Conservation (phyloP, 2,329 filamentous ascomycete genomes). For the Aspergillus sp. region DNA sequence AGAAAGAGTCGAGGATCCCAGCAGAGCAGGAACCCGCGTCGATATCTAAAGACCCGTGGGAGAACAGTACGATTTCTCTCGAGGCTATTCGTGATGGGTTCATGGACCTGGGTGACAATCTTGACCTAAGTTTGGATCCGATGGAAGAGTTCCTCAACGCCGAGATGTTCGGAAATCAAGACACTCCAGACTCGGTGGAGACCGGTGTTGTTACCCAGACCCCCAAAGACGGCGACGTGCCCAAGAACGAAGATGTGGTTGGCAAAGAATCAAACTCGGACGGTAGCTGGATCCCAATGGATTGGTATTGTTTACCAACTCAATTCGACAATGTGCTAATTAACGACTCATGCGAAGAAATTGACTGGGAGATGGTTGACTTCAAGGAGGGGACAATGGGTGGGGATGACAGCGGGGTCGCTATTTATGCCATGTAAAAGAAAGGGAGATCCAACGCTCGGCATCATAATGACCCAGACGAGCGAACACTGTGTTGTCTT, state of each 20-base stretch:
- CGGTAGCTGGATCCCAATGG: conserved; percentile 31
- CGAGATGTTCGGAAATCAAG: conserved; percentile 36
- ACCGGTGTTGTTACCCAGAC: conserved; percentile 36
- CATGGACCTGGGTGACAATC: conserved; percentile 29
- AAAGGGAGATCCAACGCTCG: conserved; percentile 3
- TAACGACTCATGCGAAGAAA: conserved; percentile 30
- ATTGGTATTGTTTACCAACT: conserved; percentile 35
- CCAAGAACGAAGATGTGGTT: conserved; percentile 30
- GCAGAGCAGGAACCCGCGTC: conserved; percentile 16
- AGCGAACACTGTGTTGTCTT: conserved; percentile 11
- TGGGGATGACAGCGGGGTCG: conserved; percentile 25
- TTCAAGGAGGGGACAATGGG: conserved; percentile 27
- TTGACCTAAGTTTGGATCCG: conserved; percentile 32
- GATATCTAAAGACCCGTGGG: conserved; percentile 35
- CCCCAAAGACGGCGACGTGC: conserved; percentile 36
- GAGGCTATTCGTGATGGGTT: conserved; percentile 41
- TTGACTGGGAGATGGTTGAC: conserved; percentile 44
- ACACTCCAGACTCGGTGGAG: conserved; percentile 41
- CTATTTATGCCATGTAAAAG: conserved; percentile 28
- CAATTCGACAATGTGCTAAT: conserved; percentile 25
- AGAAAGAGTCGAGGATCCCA: conserved; percentile 27
- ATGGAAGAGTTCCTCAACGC: conserved; percentile 40
- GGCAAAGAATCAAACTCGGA: conserved; percentile 28
- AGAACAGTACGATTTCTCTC: conserved; percentile 36
- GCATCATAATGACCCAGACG: conserved; percentile 9